phyloP scores from a whole-genome alignment of 164 flowering plant species.

The Chloranthus sessilifolius region DNA sequence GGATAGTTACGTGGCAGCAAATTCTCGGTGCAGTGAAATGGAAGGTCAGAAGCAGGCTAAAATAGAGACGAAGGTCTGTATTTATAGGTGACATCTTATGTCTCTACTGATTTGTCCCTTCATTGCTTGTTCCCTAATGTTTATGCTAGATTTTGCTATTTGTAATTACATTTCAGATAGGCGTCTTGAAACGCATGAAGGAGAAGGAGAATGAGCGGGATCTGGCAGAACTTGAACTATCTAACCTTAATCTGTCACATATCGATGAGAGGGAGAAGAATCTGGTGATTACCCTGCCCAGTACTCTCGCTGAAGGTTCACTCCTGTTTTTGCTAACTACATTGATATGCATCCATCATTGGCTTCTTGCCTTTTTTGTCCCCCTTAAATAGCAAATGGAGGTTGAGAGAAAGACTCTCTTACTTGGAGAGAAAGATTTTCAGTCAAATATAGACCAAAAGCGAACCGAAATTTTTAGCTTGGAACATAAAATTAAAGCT shows the following conservation, averaged over 20 bases:
- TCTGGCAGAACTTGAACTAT: conserved; percentile 49
- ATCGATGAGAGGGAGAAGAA: conserved; percentile 79
- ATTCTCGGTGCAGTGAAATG: conserved; percentile 50
- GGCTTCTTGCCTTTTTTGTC: conserved; percentile 5
- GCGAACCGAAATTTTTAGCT: conserved; percentile 36
- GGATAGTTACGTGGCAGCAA: conserved; percentile 56
- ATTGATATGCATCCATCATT: background rate
- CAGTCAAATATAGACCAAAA: conserved; percentile 44
- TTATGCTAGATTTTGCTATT: conserved; percentile 1
- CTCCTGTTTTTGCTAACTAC: background rate
- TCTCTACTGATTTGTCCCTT: background rate
- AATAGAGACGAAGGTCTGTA: conserved; percentile 56
- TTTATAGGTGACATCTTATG: background rate
- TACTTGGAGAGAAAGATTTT: conserved; percentile 65
- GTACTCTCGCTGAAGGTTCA: conserved; percentile 5
- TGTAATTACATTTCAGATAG: conserved; percentile 39
- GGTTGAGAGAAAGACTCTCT: conserved; percentile 61
- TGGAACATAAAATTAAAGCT: conserved; percentile 51
- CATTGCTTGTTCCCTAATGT: background rate
- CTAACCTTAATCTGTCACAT: conserved; percentile 44
- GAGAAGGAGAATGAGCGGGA: conserved; percentile 63
- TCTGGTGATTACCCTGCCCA: conserved; percentile 38
- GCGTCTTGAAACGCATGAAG: conserved; percentile 44
- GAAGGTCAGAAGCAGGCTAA: conserved; percentile 74
- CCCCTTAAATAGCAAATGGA: conserved; percentile 42